Conservation (phyloP, 1,139 yeast genomes). For the Saccharomyces hybrid region DNA sequence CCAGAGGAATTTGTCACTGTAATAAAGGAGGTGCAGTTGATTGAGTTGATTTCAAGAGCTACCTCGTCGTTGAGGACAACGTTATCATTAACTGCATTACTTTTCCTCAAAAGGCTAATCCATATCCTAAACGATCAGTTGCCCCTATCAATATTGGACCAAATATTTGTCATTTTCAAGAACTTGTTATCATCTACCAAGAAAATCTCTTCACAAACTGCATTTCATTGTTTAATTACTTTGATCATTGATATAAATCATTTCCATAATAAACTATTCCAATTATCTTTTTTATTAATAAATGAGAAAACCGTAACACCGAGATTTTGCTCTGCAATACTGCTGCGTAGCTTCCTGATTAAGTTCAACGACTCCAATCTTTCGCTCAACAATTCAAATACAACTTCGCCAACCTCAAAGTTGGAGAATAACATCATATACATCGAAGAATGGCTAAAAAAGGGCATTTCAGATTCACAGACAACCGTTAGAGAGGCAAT, state of each 20-base stretch:
- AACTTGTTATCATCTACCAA: constrained; percentile 70
- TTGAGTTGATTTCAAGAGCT: constrained; percentile 64
- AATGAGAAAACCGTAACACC: constrained; percentile 67
- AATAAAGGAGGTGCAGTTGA: constrained; percentile 31
- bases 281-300: constrained; percentile 45
- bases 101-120: constrained; percentile 66
- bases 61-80: constrained; percentile 76
- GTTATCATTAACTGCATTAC: constrained; percentile 66
- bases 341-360: constrained; percentile 58
- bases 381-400: not conserved
- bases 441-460: constrained; percentile 45
- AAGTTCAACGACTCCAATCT: constrained; percentile 33
- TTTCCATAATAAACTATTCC: constrained; percentile 46
- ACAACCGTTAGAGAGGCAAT: constrained; percentile 73
- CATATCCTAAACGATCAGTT: constrained; percentile 41
- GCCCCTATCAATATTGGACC: constrained; percentile 54
- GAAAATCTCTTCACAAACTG: constrained; percentile 67
- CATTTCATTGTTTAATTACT: constrained; percentile 54
- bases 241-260: constrained; percentile 47
- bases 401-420: constrained; percentile 21
- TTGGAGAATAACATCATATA: constrained; percentile 38
- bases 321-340: constrained; percentile 57
- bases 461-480: constrained; percentile 70
- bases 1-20: constrained; percentile 37
- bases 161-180: constrained; percentile 48